phyloP scores from a whole-genome alignment of 2,329 filamentous ascomycete species.

The Emericellopsis atlantica region DNA sequence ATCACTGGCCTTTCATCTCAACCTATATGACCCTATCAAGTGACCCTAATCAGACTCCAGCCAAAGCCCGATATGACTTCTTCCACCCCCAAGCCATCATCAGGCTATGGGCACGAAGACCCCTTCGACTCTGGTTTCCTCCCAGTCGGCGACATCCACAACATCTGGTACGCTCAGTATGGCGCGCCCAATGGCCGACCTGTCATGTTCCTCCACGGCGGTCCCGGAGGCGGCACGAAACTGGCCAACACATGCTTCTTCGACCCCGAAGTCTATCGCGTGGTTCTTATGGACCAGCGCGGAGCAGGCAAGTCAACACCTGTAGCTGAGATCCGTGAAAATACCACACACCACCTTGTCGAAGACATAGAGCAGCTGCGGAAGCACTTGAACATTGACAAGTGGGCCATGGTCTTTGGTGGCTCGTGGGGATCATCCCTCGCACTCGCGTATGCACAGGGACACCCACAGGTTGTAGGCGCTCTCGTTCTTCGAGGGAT shows the following conservation, averaged over 20 bases:
- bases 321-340: not conserved
- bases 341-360: not conserved
- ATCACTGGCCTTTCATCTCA: too few relatives aligned
- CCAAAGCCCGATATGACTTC: too few relatives aligned
- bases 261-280: not conserved
- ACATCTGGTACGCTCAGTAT: not conserved
- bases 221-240: not conserved
- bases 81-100: too few relatives aligned
- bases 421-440: not conserved
- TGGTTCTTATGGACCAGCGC: not conserved
- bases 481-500: not conserved
- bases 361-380: conserved; percentile 1
- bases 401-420: not conserved
- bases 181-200: not conserved
- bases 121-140: not conserved
- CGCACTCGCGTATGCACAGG: not conserved
- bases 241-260: not conserved
- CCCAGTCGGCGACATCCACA: not conserved
- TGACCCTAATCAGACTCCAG: too few relatives aligned
- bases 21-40: too few relatives aligned
- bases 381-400: not conserved
- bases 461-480: not conserved
- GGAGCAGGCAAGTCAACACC: not conserved
- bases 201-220: not conserved
- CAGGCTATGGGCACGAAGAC: not conserved